These are phyloP conservation scores for Ciborinia camelliae DNA, from an alignment of 2,329 filamentous ascomycete genomes.

Conservation along the genomic window DNA sequence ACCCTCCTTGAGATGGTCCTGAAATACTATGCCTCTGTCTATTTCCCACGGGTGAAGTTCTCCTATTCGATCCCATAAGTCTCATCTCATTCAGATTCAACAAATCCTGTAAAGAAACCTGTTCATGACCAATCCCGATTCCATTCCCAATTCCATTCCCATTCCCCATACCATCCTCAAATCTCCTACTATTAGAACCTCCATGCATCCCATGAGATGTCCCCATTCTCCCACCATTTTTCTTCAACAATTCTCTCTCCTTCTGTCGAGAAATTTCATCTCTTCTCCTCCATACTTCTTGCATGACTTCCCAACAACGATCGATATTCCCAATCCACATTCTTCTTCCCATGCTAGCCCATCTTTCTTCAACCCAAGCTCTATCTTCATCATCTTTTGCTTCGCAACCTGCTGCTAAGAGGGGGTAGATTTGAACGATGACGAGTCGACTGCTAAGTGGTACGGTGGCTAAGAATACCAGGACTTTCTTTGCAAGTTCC, in stretches of 20 bases:
- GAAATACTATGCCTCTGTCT: slow-evolving; percentile 23
- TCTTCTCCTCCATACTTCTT: slow-evolving; percentile 63
- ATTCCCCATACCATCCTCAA: slow-evolving; percentile 33
- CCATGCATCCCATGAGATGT: background rate
- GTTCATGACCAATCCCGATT: slow-evolving; percentile 28
- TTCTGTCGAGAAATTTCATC: slow-evolving; percentile 44
- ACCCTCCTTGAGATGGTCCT: slow-evolving; percentile 11
- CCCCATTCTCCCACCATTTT: slow-evolving; percentile 22
- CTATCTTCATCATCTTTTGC: slow-evolving; percentile 56
- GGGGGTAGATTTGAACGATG: slow-evolving; percentile 67
- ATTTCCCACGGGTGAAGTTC: background rate
- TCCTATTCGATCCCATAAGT: background rate
- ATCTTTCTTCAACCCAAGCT: slow-evolving; percentile 61
- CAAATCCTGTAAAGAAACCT: slow-evolving; percentile 34
- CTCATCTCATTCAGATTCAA: slow-evolving; percentile 34
- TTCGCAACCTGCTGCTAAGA: slow-evolving; percentile 66
- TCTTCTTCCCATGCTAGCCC: slow-evolving; percentile 56
- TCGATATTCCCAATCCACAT: slow-evolving; percentile 67
- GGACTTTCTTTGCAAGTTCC: slow-evolving; percentile 58
- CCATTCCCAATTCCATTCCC: slow-evolving; percentile 27
- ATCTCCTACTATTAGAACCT: slow-evolving; percentile 29
- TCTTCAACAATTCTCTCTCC: slow-evolving; percentile 26
- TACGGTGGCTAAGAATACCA: slow-evolving; percentile 61
- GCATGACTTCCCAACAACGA: slow-evolving; percentile 60
- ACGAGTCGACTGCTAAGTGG: slow-evolving; percentile 59